phyloP scores from a whole-genome alignment of 805 yeast genomes.

The Kuraishia piskuri region DNA sequence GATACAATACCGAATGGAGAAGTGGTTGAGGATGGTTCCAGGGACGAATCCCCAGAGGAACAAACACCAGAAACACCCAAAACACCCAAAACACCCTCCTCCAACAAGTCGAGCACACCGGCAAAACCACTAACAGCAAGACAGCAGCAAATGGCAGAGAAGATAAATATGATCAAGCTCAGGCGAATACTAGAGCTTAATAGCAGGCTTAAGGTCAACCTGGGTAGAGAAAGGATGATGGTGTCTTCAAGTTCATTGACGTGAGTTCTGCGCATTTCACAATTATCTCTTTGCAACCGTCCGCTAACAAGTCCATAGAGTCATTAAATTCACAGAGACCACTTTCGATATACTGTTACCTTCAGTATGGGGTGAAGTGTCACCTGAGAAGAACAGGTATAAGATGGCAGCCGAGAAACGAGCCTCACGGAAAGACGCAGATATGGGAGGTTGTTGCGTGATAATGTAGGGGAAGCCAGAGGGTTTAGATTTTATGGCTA shows the following conservation, averaged over 20 bases:
- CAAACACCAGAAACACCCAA: background rate
- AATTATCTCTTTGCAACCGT: background rate
- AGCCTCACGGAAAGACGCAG: background rate
- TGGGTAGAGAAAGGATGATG: slow-evolving; percentile 43
- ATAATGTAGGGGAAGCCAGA: no score
- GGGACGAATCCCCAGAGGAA: no score
- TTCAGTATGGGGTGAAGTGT: slow-evolving; percentile 2
- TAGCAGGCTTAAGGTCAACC: slow-evolving; percentile 32
- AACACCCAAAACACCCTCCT: background rate
- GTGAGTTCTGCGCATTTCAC: background rate
- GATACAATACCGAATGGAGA: no score
- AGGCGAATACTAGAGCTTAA: slow-evolving; percentile 46
- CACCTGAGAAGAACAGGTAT: slow-evolving; percentile 1
- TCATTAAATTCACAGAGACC: slow-evolving; percentile 1
- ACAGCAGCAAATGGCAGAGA: slow-evolving; percentile 7
- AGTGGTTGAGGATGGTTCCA: no score
- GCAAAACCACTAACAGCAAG: background rate
- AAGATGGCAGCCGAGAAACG: background rate
- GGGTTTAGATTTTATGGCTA: no score
- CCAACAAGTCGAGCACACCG: background rate
- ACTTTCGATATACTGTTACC: background rate
- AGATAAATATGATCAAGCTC: slow-evolving; percentile 40
- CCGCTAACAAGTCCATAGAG: background rate
- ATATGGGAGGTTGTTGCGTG: background rate
- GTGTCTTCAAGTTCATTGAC: slow-evolving; percentile 28